Evolutionary conservation across 192 early-diverging fungal species (phyloP), one percentile per base, ranked within the genome.

Genomic region (Coemansia sp.): DNA sequence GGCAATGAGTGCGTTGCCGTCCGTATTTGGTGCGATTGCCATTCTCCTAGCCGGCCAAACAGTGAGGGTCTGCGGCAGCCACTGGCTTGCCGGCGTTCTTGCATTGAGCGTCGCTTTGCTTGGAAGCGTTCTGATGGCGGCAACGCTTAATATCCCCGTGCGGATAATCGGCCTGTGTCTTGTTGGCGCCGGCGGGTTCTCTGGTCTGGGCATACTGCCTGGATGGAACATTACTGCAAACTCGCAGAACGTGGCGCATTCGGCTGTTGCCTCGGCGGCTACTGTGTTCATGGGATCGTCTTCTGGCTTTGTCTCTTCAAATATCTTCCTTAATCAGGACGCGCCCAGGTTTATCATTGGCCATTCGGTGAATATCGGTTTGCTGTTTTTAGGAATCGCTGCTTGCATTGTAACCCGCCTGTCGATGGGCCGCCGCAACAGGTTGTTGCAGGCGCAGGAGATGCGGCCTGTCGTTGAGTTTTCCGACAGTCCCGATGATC

Each of bases 241-340:
- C 61, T 67, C 79, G 61, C 59, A 64, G 19, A 61, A 66, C 0
- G 78, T 81, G 11, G 78, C 78, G 9, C 41, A 65, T 36, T 81
- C 78, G 47, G 49, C 78, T 0, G 73, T 81, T 11, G 78, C 78
- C 1, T 65, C 78, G 0, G 78, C 54, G 3, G n/a, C 76, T 21
- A 81, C 78, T 12, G 78, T 81, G 54, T 81, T 81, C 40, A 72
- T 73, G 70, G 73, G 78, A 18, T 18, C 78, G 0, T 8, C 52
- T 1, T 72, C 78, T 4, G 48, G 66, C 6, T 72, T 76, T 64
- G 64, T 81, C 9, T 39, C 61, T 8, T 73, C 73, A 8, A 81
- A 81, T n/a, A 63, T 81, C 41, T 81, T 81, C 54, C 67, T 81
- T 7, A 81, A 81, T 60, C 63, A 54, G 48, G 78, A 81, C 56